These are phyloP conservation scores for Lipomyces yamadae DNA, from an alignment of 805 yeast genomes.

Conservation along the genomic window DNA sequence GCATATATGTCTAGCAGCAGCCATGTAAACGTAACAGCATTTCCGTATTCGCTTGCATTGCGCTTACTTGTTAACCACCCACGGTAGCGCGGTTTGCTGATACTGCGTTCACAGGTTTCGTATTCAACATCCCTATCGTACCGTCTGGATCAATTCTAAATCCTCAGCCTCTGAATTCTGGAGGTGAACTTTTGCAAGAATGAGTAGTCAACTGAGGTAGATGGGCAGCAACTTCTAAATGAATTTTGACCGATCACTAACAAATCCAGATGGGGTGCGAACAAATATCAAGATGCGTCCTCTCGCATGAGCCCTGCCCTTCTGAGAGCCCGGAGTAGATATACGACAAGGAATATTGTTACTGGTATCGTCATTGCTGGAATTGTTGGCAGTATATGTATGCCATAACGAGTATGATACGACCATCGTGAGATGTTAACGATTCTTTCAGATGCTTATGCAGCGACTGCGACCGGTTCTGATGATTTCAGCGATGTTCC, in stretches of 20 bases:
- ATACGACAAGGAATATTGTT: conserved; percentile 17
- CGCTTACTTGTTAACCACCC: too few species aligned
- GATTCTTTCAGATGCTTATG: conserved; percentile 43
- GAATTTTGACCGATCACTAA: neutral
- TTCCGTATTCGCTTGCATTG: neutral
- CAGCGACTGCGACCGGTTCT: conserved; percentile 60
- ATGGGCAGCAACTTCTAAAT: neutral
- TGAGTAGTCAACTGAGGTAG: conserved; percentile 29
- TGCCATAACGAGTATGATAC: neutral
- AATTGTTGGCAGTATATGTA: conserved; percentile 19
- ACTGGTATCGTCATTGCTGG: conserved; percentile 28
- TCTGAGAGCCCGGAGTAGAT: conserved; percentile 33
- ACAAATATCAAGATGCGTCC: conserved; percentile 33
- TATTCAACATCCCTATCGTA: neutral
- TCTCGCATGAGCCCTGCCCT: conserved; percentile 35
- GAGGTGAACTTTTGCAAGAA: neutral
- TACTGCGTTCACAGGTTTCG: too few species aligned
- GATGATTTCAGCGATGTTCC: conserved; percentile 93
- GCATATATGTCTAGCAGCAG: neutral
- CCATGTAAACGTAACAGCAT: neutral
- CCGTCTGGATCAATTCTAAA: neutral
- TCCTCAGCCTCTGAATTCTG: neutral
- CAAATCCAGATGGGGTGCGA: conserved; percentile 25
- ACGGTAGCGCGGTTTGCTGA: too few species aligned
- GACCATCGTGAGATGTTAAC: neutral